Evolutionary conservation across 2,329 filamentous ascomycete genomes (phyloP), one percentile per base, ranked within the genome.

Genomic region (Sporothrix schenckii): DNA sequence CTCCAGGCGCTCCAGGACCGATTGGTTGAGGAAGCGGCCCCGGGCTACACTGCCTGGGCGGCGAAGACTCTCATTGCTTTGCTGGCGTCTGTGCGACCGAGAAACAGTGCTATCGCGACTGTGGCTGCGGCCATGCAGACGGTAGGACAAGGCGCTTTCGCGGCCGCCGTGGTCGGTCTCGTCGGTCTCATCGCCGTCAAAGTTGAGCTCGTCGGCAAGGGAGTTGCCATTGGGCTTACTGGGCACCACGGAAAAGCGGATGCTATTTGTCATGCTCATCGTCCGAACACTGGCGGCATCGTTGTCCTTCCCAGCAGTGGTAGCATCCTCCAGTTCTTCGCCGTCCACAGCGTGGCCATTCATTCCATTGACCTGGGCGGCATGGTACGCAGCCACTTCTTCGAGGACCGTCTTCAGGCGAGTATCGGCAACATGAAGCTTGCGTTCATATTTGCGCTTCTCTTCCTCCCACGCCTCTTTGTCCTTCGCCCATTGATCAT

Each of bases 201-300:
- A 91, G 72, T 92, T 90, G 69, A 99, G 85, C 80, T 99, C 95
- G 75, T 98, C 94, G 0, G 95, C 95, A 53, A 99, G 84, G 73
- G 91, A 97, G 71, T 93, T 80, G 1, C 91, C 91, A 75, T 88
- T 89, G 4, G 82, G 77, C 76, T 89, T 90, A 50, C 24, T 44
- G 11, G 72, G 47, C 4, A 71, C 30, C 24, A 82, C 80, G 2
- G 93, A 96, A 77, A 90, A 92, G 41, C 92, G 88, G 72, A 92
- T 86, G 78, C 89, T 84, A 85, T 90, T 85, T 79, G 91, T 84
- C 82, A 91, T 85, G 78, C 91, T 92, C 83, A 89, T 90, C 0
- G 91, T 92, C 58, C 87, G 85, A 27, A 94, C 83, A 77, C 93
- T 97, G 6, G 84, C 88, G 6, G 86, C 87, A 76, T 97, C 93